Evolutionary conservation across 805 yeast species (phyloP).

Genomic region (Kazachstania bromeliacearum): DNA sequence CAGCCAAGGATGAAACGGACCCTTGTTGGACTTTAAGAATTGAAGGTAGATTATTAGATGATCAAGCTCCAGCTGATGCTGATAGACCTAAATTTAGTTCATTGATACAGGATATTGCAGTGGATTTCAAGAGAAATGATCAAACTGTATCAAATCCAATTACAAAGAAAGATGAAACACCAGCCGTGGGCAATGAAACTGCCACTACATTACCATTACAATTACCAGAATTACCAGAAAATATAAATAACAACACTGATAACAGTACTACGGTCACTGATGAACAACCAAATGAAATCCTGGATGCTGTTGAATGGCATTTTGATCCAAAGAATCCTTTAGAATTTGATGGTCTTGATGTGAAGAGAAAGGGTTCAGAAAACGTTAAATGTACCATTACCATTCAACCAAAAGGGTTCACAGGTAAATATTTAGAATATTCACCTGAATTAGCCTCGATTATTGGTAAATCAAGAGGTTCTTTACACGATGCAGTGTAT

Average conservation of each 20-base stretch:
- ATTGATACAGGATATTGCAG: constrained; percentile 72
- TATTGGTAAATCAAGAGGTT: constrained; percentile 66
- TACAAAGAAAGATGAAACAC: not conserved
- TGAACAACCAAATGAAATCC: constrained; percentile 8
- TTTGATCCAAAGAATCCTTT: constrained; percentile 45
- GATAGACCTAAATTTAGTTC: constrained; percentile 59
- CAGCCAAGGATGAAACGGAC: not conserved
- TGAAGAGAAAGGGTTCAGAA: constrained; percentile 65
- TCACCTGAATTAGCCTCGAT: constrained; percentile 59
- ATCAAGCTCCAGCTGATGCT: constrained; percentile 39
- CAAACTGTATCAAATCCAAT: not conserved
- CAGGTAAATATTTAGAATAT: constrained; percentile 50
- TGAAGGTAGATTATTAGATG: constrained; percentile 71
- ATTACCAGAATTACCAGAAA: not conserved
- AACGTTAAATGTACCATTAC: constrained; percentile 63
- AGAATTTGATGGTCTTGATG: constrained; percentile 82
- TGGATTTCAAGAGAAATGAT: constrained; percentile 44
- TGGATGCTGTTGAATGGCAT: constrained; percentile 73
- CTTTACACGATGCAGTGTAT: constrained; percentile 78
- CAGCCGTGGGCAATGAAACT: not conserved
- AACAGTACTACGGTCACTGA: not conserved
- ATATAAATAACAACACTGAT: not conserved
- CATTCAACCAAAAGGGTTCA: constrained; percentile 70
- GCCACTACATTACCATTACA: not conserved
- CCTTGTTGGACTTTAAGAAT: constrained; percentile 78